Base-by-base conservation (phyloP, 495 filamentous ascomycete genomes). In the Tuber borchii region DNA sequence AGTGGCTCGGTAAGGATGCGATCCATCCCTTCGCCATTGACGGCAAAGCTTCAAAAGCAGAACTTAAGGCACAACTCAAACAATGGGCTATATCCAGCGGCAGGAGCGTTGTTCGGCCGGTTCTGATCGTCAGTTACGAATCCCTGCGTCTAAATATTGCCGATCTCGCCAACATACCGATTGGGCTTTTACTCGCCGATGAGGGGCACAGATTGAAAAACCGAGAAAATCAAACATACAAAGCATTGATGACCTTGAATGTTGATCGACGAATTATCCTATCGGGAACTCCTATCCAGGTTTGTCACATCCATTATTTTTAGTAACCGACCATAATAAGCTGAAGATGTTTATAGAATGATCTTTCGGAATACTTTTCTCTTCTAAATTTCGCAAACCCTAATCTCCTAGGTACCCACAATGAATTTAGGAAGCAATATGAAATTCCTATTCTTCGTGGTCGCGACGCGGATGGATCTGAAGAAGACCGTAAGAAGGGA, bases 111-210 rank as follows among this genome's bases (percentile, higher is more conserved):
- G 94, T 93, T 34, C 88, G 95, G 44, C 95, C 96, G 7, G 93
- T 97, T n/a, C 91, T 99, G n/a, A 99, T 99, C 71, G 94, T 99
- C 71, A 98, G 95, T 1, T 99, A 99, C 82, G 95, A 99, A 82
- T 98, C 96, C 0, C 87, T 99, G 8, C 91, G 95, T 34, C 85
- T 98, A 72, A 94, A 99, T 77, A 91, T 93, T 12, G 92, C 93
- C n/a, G 91, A 95, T 78, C 88, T 99, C 65, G 92, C 90, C 72
- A 90, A 93, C 74, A 92, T 91, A 2, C 91, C 90, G 2, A 98
- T 99, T 79, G 95, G 95, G 9, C 86, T 99, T 16, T 90, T 99
- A 83, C 88, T 99, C n/a, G 98, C 95, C 83, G 95, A 99, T 78
- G 95, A 99, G 85, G 95, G 95, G 2, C 95, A 99, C 87, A 91